Base-by-base conservation (phyloP, 257 asterid species). In the Eustoma russellianum region DNA sequence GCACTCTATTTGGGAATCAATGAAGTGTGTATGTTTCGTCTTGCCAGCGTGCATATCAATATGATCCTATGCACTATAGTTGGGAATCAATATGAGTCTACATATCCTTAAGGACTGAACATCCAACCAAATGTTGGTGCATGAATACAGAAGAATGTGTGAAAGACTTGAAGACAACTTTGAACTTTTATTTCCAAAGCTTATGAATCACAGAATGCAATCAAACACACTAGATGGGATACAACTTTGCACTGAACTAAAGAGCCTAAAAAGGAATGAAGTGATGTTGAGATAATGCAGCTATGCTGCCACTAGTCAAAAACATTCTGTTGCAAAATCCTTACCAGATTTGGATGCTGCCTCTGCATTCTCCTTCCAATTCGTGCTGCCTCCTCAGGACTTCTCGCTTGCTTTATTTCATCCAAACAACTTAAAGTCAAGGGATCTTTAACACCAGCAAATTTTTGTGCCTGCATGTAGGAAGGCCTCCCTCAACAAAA, bases 371-470 rank as follows among this genome's bases (percentile, higher is more conserved):
- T 81, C 74, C 98, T 80, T 74, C 98, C 98, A 33, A 91, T 35
- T 40, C 95, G 79, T 57, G 96, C 96, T 49, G 98, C 98, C 80
- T 91, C 98, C 79, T 91, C 98, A 0, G 98, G 96, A 54, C 98
- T 91, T 80, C 75, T 79, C 38, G 90, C 86, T 33, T 56, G 62
- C 70, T 82, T 87, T 56, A 91, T 79, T 64, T 80, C 86, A 63
- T 80, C 76, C 46, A 84, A 67, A 57, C 81, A 70, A 15, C 48
- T 67, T 41, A 52, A 70, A 38, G 95, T 95, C 45, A 63, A 61
- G 43, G 86, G 88, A 60, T 87, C 81, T 62, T 74, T 70, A 50
- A 78, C 59, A 51, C 88, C 96, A 9, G 72, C 76, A 74, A 91
- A 87, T 76, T 91, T 91, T 45, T 77, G 74, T 48, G 95, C 96